Evolutionary conservation across 1,139 yeast species (phyloP).

Genomic region (Nakaseomyces glabratus): DNA sequence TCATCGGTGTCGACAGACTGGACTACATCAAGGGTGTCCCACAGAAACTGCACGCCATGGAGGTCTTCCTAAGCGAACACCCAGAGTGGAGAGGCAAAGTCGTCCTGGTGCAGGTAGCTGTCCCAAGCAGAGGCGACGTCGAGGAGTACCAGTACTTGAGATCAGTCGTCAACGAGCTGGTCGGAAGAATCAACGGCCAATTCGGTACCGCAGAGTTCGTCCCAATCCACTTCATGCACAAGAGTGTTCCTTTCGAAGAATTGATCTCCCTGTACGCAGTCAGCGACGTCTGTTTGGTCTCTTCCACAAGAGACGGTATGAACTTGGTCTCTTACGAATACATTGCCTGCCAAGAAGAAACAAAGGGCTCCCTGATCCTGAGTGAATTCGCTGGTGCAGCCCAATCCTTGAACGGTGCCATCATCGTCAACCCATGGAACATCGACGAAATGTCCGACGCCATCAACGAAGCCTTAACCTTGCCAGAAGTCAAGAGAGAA

Average conservation of each 20-base stretch:
- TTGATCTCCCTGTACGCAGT: constrained; percentile 76
- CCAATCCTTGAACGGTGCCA: constrained; percentile 86
- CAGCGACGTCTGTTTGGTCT: constrained; percentile 85
- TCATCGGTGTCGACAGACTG: constrained; percentile 91
- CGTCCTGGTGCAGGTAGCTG: constrained; percentile 92
- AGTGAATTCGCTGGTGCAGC: constrained; percentile 99
- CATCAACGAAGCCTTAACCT: constrained; percentile 75
- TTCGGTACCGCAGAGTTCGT: constrained; percentile 97
- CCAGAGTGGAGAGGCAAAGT: constrained; percentile 99
- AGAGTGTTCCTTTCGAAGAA: constrained; percentile 83
- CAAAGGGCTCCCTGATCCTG: constrained; percentile 75
- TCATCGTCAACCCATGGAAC: constrained; percentile 96
- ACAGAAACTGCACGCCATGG: constrained; percentile 91
- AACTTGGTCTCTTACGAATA: constrained; percentile 92
- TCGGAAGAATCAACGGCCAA: constrained; percentile 92
- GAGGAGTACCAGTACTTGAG: constrained; percentile 94
- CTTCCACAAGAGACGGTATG: constrained; percentile 98
- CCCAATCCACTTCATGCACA: constrained; percentile 95
- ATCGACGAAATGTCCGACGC: constrained; percentile 87
- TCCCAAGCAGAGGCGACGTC: constrained; percentile 95
- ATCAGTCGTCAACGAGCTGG: constrained; percentile 90
- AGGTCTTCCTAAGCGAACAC: constrained; percentile 79
- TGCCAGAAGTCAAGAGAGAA: constrained; percentile 69
- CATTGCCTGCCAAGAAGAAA: constrained; percentile 86
- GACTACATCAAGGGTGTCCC: constrained; percentile 98